Evolutionary conservation across 306 rosid genomes (phyloP).

Genomic region (Carpinus viminea): DNA sequence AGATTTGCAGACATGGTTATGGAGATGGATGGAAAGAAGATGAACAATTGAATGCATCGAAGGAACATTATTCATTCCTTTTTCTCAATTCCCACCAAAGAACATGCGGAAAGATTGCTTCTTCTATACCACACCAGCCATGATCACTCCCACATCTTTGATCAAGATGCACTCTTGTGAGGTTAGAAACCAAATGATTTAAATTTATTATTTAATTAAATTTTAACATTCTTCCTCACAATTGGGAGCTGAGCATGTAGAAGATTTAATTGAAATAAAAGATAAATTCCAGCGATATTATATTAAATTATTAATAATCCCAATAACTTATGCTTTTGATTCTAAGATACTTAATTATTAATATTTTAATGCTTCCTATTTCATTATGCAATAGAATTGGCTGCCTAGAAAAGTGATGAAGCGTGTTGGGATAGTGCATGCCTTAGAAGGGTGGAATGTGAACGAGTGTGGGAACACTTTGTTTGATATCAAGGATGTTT

Average conservation of each 20-base stretch:
- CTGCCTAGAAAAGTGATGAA: too few relatives aligned
- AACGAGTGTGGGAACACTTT: too few relatives aligned
- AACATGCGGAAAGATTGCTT: slow-evolving; percentile 64
- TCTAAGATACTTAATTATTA: background rate
- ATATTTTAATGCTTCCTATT: too few relatives aligned
- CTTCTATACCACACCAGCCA: slow-evolving; percentile 71
- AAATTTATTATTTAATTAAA: too few relatives aligned
- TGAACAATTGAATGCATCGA: slow-evolving; percentile 66
- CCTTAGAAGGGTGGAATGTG: too few relatives aligned
- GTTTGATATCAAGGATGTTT: slow-evolving; percentile 7
- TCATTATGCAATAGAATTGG: too few relatives aligned
- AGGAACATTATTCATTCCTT: slow-evolving; percentile 69
- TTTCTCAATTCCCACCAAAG: slow-evolving; percentile 72
- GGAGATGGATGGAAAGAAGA: slow-evolving; percentile 52
- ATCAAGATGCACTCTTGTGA: slow-evolving; percentile 74
- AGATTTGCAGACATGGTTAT: slow-evolving; percentile 57
- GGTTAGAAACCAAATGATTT: slow-evolving; percentile 31
- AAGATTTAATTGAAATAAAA: too few relatives aligned
- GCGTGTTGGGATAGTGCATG: too few relatives aligned
- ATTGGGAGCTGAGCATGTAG: background rate
- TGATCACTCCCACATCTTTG: slow-evolving; percentile 54
- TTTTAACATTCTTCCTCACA: background rate
- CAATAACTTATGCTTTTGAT: too few relatives aligned
- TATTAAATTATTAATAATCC: too few relatives aligned
- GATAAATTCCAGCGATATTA: too few relatives aligned